Percentiles rank a stretch among this genome's conserved stretches.
phyloP scores from a whole-genome alignment of 2,329 filamentous ascomycete genomes.

The Cladosporium halotolerans region DNA sequence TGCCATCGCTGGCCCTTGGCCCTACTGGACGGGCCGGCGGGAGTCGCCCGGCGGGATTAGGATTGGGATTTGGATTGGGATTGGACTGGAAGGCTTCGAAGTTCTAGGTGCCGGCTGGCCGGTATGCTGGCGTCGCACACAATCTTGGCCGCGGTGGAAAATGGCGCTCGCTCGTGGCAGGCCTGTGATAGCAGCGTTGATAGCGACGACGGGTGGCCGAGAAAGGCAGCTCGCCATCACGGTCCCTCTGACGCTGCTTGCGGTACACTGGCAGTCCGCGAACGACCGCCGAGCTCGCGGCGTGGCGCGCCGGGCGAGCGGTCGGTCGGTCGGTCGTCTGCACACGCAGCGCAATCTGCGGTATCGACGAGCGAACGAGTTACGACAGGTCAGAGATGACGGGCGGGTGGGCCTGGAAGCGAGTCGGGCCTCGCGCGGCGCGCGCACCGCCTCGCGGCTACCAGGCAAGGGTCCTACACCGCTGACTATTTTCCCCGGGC shows the following conservation, averaged over 20 bases:
- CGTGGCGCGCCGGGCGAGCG: neutral
- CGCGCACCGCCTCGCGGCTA: slow-evolving; percentile 7
- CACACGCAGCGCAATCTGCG: too few relatives aligned
- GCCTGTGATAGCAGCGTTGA: neutral
- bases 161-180: neutral
- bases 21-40: neutral
- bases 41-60: too few relatives aligned
- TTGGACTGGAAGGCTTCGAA: too few relatives aligned
- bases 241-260: neutral
- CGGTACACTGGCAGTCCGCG: neutral
- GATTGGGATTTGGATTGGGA: too few relatives aligned
- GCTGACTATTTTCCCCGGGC: slow-evolving; percentile 6
- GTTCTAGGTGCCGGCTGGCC: slow-evolving; percentile 8
- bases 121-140: slow-evolving; percentile 3
- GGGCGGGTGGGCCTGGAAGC: neutral
- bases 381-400: neutral
- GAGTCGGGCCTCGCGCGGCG: slow-evolving; percentile 9
- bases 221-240: too few relatives aligned
- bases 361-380: too few relatives aligned
- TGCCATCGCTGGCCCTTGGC: neutral
- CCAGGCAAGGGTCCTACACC: neutral
- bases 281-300: neutral
- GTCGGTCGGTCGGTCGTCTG: neutral
- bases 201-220: too few relatives aligned
- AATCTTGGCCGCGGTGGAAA: slow-evolving; percentile 4